phyloP scores from a whole-genome alignment of 495 filamentous ascomycete genomes.

The Penicillium arizonense region DNA sequence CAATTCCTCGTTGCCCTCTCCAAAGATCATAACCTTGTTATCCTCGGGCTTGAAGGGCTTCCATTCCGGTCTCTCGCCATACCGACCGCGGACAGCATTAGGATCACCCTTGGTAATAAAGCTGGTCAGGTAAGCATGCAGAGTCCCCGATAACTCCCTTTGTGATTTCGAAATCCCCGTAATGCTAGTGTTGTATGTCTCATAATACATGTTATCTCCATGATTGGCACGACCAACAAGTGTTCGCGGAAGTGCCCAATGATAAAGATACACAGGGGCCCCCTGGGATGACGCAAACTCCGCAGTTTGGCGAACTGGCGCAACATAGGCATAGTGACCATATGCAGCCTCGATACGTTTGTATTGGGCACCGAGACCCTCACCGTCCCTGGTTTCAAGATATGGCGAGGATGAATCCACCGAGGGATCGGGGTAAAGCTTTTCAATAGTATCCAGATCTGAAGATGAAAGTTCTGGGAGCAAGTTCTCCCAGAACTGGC shows the following conservation, averaged over 20 bases:
- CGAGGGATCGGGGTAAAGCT: slow-evolving; percentile 57
- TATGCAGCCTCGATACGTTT: slow-evolving; percentile 61
- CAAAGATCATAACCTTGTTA: slow-evolving; percentile 50
- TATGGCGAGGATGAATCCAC: slow-evolving; percentile 31
- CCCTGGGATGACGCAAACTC: slow-evolving; percentile 42
- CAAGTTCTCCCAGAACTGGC: slow-evolving; percentile 52
- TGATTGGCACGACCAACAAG: slow-evolving; percentile 55
- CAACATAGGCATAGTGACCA: slow-evolving; percentile 65
- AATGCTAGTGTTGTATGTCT: slow-evolving; percentile 49
- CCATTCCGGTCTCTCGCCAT: slow-evolving; percentile 31
- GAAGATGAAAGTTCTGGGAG: slow-evolving; percentile 48
- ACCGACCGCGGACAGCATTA: slow-evolving; percentile 33
- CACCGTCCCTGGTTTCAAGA: slow-evolving; percentile 31
- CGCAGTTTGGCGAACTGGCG: slow-evolving; percentile 61
- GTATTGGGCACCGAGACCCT: slow-evolving; percentile 52
- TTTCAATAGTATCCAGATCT: slow-evolving; percentile 50
- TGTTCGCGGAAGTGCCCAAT: slow-evolving; percentile 53
- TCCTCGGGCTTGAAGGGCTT: slow-evolving; percentile 20
- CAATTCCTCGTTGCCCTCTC: slow-evolving; percentile 61
- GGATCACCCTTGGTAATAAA: slow-evolving; percentile 56
- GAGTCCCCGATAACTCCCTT: slow-evolving; percentile 44
- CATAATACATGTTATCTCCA: slow-evolving; percentile 55
- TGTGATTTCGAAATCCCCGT: slow-evolving; percentile 42
- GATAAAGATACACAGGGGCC: slow-evolving; percentile 54
- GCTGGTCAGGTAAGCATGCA: slow-evolving; percentile 55